These are phyloP conservation scores for Rosa multiflora DNA, from an alignment of 306 rosid genomes.

Conservation along the genomic window DNA sequence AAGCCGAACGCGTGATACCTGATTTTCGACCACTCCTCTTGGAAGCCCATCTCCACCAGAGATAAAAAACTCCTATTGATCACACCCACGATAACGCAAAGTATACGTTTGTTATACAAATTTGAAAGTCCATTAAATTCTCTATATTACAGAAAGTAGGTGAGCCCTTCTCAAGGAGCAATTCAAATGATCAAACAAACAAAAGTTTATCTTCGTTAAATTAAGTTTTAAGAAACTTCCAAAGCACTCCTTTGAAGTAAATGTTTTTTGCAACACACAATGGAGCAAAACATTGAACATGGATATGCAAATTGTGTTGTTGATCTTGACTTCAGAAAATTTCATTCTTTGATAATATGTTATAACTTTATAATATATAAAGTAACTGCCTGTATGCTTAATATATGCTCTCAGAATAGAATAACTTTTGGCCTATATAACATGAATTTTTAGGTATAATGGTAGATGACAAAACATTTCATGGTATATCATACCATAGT, in stretches of 20 bases:
- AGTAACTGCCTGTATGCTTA: background rate
- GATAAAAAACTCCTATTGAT: conserved; percentile 81
- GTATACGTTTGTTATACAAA: background rate
- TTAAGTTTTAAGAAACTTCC: background rate
- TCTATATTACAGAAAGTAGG: background rate
- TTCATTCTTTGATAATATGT: background rate
- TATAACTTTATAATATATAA: background rate
- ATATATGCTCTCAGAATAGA: background rate
- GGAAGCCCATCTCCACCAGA: conserved; percentile 99
- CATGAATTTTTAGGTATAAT: background rate
- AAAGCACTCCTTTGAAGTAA: background rate
- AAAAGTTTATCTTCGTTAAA: background rate
- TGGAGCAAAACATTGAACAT: background rate
- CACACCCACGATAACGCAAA: conserved; percentile 9
- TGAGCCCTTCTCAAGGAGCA: background rate
- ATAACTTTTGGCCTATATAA: background rate
- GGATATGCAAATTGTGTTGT: conserved; percentile 7
- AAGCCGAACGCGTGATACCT: conserved; percentile 75
- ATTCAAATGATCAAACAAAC: background rate
- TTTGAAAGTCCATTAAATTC: background rate
- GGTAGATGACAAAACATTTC: background rate
- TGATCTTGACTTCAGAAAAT: background rate
- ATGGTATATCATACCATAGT: background rate
- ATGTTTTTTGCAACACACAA: background rate
- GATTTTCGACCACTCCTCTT: conserved; percentile 95